phyloP scores from a whole-genome alignment of 2,329 filamentous ascomycete species.

The Epichloe glyceriae region DNA sequence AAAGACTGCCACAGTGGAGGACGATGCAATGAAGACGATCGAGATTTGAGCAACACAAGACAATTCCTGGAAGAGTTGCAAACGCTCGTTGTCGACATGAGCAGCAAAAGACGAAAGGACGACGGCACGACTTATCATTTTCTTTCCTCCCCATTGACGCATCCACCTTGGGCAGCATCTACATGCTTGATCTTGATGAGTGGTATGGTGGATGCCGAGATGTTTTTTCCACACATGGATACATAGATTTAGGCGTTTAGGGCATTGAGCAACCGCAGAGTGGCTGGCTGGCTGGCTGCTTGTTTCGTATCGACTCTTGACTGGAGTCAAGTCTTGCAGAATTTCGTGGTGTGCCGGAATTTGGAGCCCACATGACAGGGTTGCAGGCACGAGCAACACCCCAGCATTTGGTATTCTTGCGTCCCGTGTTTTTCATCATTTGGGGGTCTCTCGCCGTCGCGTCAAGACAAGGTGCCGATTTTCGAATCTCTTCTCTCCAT shows the following conservation, averaged over 20 bases:
- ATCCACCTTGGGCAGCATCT: not conserved
- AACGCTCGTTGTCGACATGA: not conserved
- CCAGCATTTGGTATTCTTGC: not conserved
- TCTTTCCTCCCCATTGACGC: not conserved
- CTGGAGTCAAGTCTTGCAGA: not conserved
- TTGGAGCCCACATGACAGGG: not conserved
- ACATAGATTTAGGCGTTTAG: not conserved
- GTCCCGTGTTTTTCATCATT: too few species aligned
- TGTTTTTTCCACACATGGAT: not conserved
- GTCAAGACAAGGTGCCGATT: not conserved
- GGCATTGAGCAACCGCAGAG: not conserved
- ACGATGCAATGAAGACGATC: constrained; percentile 48
- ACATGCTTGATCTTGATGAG: not conserved
- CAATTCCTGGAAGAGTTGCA: not conserved
- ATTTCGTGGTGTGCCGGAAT: not conserved
- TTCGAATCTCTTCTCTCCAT: not conserved
- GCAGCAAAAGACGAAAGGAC: constrained; percentile 2
- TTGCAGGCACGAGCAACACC: not conserved
- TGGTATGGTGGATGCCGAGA: not conserved
- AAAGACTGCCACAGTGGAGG: constrained; percentile 30
- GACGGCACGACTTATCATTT: constrained; percentile 12
- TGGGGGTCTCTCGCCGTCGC: not conserved
- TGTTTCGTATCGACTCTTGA: not conserved
- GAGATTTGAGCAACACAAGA: constrained; percentile 32
- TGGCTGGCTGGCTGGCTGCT: not conserved